phyloP scores from a whole-genome alignment of 148 eudicot genomes.

The Suaeda aralocaspica region DNA sequence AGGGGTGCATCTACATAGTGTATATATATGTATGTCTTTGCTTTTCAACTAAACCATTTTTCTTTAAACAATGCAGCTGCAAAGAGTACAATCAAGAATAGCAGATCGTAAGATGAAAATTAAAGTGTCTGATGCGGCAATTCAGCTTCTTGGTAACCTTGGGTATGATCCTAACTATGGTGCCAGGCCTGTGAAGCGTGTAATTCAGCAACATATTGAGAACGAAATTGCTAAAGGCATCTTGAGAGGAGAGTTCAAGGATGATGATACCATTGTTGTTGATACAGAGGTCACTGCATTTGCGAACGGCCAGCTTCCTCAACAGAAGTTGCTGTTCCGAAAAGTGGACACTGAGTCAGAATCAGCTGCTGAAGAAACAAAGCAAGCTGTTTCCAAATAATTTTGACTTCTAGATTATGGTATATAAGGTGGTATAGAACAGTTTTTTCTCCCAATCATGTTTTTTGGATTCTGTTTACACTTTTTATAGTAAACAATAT shows the following conservation, averaged over 20 bases:
- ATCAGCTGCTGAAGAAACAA: slow-evolving; percentile 33
- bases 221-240: slow-evolving; percentile 95
- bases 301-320: slow-evolving; percentile 80
- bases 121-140: slow-evolving; percentile 65
- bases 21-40: background rate
- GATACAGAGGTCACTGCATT: slow-evolving; percentile 78
- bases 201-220: slow-evolving; percentile 83
- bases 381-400: slow-evolving; percentile 36
- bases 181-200: slow-evolving; percentile 93
- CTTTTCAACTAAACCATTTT: background rate
- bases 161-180: slow-evolving; percentile 97
- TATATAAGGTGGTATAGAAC: slow-evolving; percentile 8
- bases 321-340: slow-evolving; percentile 63
- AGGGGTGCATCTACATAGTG: no score
- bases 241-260: slow-evolving; percentile 85
- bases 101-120: slow-evolving; percentile 83
- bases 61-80: slow-evolving; percentile 40
- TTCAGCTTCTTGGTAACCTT: slow-evolving; percentile 75
- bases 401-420: background rate
- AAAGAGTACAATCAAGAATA: slow-evolving; percentile 77
- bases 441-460: background rate
- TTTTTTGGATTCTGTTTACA: background rate
- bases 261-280: slow-evolving; percentile 60
- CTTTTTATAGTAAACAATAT: background rate
- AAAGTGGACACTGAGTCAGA: slow-evolving; percentile 40